Conservation (phyloP, 2,329 filamentous ascomycete species). For the Exophiala alcalophila region DNA sequence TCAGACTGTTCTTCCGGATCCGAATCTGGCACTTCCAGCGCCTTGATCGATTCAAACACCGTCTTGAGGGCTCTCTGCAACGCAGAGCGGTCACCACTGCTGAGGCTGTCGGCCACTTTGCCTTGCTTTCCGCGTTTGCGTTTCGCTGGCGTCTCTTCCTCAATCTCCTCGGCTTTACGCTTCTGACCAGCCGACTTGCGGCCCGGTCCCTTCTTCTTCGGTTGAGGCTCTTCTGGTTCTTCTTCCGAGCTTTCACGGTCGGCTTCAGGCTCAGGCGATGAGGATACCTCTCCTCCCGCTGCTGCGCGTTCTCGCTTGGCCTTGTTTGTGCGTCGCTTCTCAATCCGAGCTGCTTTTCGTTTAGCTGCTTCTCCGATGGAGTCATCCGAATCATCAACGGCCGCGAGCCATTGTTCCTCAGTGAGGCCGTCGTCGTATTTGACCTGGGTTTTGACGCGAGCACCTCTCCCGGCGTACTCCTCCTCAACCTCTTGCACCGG, state of each 20-base stretch:
- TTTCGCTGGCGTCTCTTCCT: slow-evolving; percentile 74
- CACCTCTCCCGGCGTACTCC: slow-evolving; percentile 79
- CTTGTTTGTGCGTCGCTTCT: slow-evolving; percentile 74
- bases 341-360: slow-evolving; percentile 80
- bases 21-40: slow-evolving; percentile 68
- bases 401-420: slow-evolving; percentile 98
- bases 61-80: slow-evolving; percentile 75
- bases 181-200: slow-evolving; percentile 80
- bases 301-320: slow-evolving; percentile 54
- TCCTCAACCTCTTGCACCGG: slow-evolving; percentile 71
- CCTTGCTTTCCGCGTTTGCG: slow-evolving; percentile 72
- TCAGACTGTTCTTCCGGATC: slow-evolving; percentile 54
- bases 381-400: slow-evolving; percentile 95
- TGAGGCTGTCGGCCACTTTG: slow-evolving; percentile 59
- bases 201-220: slow-evolving; percentile 63
- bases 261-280: slow-evolving; percentile 74
- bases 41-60: slow-evolving; percentile 77
- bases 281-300: slow-evolving; percentile 55
- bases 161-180: slow-evolving; percentile 75
- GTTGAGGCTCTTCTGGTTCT: slow-evolving; percentile 54
- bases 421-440: slow-evolving; percentile 96
- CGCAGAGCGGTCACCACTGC: slow-evolving; percentile 66
- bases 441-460: slow-evolving; percentile 89
- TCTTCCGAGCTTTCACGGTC: slow-evolving; percentile 67
- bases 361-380: slow-evolving; percentile 88